Evolutionary conservation across 108 stramenopile genomes (phyloP), one percentile per base, ranked within the genome.

Genomic region (Cyclotella choctawhatcheeana): DNA sequence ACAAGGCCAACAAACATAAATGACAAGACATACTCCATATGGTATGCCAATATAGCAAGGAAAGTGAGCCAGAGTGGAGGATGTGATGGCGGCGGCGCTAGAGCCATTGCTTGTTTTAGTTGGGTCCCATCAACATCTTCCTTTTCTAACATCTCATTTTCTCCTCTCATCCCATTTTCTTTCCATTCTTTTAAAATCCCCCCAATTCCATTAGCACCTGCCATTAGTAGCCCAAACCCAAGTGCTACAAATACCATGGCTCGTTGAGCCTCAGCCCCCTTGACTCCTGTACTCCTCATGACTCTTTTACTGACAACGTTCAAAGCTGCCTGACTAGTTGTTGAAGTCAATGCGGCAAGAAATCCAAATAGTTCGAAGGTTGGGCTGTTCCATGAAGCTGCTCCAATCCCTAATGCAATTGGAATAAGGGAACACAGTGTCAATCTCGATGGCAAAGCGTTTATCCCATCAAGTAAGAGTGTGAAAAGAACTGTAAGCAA

Each of bases 181-280:
- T 30, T 69, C 67, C 34, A 52, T 27, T 76, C 68, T 56, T 69
- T 74, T 20, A 75, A 18, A 26, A 68, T 50, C 67, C 40, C 74
- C 43, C 74, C 73, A 22, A 73, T 34, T 17, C 52, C 37, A 56
- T 67, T 80, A 18, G 68, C 44, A 3, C 73, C 31, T 20, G 82
- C 73, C 71, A 86, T 69, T 5, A 70, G 14, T 29, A 79, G 51
- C 2, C 76, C 73, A 64, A 90, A 81, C 2, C 77, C 71, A 50
- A 92, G 69, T 4, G 85, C 88, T 34, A 92, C 91, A 40, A 80
- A 77, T 26, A 89, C 88, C 91, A 92, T 88, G 0, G 86, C 83
- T 52, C 91, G 60, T 44, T 89, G 88, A 20, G 88, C 88, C 18
- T 84, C 83, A 12, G 74, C 67, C 3, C 91, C 91, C 44, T 67